phyloP scores from a whole-genome alignment of 768 basidiomycete species.

The Leccinum fibrillosum region DNA sequence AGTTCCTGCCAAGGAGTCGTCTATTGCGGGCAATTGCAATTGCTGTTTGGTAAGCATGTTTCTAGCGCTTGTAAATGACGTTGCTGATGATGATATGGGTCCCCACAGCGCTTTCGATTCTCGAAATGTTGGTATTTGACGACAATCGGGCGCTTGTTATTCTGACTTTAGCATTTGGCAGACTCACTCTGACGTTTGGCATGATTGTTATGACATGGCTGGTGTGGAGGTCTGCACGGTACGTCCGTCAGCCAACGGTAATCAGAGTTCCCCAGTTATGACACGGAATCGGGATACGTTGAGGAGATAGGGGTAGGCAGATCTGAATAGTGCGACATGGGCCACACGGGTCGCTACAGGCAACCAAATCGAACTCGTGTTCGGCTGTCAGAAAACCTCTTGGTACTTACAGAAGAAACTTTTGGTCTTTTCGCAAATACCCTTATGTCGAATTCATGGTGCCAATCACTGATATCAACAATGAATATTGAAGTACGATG shows the following conservation, averaged over 20 bases:
- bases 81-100: slow-evolving; percentile 5
- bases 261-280: slow-evolving; percentile 24
- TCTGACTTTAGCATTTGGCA: slow-evolving; percentile 21
- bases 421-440: neutral
- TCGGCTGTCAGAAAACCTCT: neutral
- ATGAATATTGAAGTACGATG: neutral
- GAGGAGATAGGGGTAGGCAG: slow-evolving; percentile 1
- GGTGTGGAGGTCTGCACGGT: slow-evolving; percentile 49
- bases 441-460: slow-evolving; percentile 8
- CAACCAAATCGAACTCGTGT: neutral
- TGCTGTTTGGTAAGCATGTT: slow-evolving; percentile 46
- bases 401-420: neutral
- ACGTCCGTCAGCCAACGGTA: slow-evolving; percentile 30
- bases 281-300: slow-evolving; percentile 3
- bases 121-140: slow-evolving; percentile 44
- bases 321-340: slow-evolving; percentile 5
- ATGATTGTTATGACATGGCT: slow-evolving; percentile 50
- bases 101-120: slow-evolving; percentile 43
- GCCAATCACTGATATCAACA: neutral
- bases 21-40: slow-evolving; percentile 56
- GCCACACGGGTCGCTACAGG: neutral
- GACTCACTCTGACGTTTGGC: slow-evolving; percentile 45
- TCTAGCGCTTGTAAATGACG: too few relatives aligned
- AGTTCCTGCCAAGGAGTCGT: slow-evolving; percentile 40
- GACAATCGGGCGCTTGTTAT: neutral